These are phyloP conservation scores for Krasilnikovozyma curviuscula DNA, from an alignment of 768 basidiomycete species.

Conservation along the genomic window DNA sequence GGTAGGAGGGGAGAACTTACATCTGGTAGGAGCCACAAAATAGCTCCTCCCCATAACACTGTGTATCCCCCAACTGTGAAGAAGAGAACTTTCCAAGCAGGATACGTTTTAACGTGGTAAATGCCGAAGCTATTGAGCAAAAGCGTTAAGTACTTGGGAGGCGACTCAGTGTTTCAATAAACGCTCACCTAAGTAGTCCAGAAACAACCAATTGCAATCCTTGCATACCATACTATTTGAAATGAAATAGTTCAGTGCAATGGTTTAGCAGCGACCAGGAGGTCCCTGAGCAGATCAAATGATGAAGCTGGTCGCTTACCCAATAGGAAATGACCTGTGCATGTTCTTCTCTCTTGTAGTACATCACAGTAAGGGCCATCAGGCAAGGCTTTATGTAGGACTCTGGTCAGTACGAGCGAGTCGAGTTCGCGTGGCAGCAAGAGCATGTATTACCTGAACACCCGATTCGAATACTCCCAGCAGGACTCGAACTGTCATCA, in stretches of 20 bases:
- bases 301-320: too few relatives aligned
- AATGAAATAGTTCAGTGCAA: constrained; percentile 32
- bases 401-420: too few relatives aligned
- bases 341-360: constrained; percentile 37
- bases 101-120: constrained; percentile 29
- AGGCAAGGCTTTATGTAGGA: too few relatives aligned
- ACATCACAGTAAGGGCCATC: constrained; percentile 37
- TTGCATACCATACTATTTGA: constrained; percentile 31
- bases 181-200: constrained; percentile 34
- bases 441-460: too few relatives aligned
- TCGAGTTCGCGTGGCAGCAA: too few relatives aligned
- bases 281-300: too few relatives aligned
- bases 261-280: background rate
- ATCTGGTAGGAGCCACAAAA: constrained; percentile 35
- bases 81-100: constrained; percentile 32
- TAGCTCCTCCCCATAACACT: constrained; percentile 34
- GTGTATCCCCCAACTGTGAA: constrained; percentile 25
- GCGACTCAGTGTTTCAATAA: too few relatives aligned
- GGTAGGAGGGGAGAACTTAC: background rate
- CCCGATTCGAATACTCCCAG: constrained; percentile 34
- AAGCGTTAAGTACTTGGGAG: too few relatives aligned
- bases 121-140: constrained; percentile 38
- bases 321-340: constrained; percentile 23
- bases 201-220: constrained; percentile 35
- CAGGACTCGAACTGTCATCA: constrained; percentile 28